Base-by-base conservation (phyloP, 2,329 filamentous ascomycete genomes). In the Ceratocystis cubensis region DNA sequence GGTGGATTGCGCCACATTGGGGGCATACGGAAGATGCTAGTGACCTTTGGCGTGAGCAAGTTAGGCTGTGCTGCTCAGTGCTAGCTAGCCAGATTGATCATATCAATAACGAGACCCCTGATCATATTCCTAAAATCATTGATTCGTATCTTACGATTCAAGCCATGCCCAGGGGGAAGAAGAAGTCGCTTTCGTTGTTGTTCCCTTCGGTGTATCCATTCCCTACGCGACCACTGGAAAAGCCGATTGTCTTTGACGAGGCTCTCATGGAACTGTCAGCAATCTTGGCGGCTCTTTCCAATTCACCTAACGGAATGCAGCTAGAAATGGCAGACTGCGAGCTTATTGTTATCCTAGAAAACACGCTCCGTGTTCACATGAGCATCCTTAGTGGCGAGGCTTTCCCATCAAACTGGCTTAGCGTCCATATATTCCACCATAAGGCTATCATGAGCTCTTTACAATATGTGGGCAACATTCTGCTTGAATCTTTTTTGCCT, bases 1-100 rank as follows among this genome's bases (percentile, higher is more conserved):
- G 88, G 69, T 99, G 94, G 94, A 86, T 99, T 67, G 86, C 87
- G 13, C 92, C 93, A 3, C 92, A 97, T 75, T 99, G 94, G 94
- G 93, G 93, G 13, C 84, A 85, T 69, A 84, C 82, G 0, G 81
- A 84, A 3, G 80, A 86, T 33, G 84, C 93, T 8, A 91, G 85
- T 2, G 87, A 92, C 45, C 89, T 96, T 72, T 97, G 91, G 85
- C 88, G 88, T 70, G 91, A 96, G 25, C 94, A 97, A 76, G 89
- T 97, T 20, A 88, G 94, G 17, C 79, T 99, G 17, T 96, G 93
- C 75, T 96, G 91, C 76, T 95, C 93, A 0, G 88, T 99, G 44
- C 81, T 99, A 45, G 90, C 93, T 7, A 91, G 89, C 69, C 89
- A 97, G 73, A 82, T 92, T 66, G 84, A 88, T 50, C 83, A 89